Evolutionary conservation across 2,329 filamentous ascomycete species (phyloP).

Genomic region (Talaromyces sp.): DNA sequence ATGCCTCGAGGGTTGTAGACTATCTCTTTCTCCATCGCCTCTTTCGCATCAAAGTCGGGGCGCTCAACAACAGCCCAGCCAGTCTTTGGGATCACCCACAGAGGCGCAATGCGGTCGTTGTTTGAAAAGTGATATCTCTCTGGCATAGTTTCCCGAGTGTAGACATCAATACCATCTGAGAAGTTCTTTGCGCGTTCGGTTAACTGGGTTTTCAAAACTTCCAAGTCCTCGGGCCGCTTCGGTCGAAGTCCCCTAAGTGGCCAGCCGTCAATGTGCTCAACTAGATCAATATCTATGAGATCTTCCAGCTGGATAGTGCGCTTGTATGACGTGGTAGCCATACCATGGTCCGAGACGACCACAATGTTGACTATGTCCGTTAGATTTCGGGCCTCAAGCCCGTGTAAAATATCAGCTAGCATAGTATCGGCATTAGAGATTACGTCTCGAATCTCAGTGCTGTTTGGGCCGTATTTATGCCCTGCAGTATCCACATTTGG

Average conservation of each 20-base stretch:
- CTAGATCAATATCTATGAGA: constrained; percentile 67
- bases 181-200: constrained; percentile 55
- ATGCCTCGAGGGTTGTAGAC: constrained; percentile 76
- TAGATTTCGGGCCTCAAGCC: constrained; percentile 74
- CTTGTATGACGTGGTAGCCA: constrained; percentile 82
- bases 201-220: constrained; percentile 57
- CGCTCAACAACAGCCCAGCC: constrained; percentile 88
- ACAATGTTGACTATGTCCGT: constrained; percentile 88
- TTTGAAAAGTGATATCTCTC: constrained; percentile 84
- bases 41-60: constrained; percentile 67
- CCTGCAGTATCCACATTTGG: constrained; percentile 85
- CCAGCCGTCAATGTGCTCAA: constrained; percentile 90
- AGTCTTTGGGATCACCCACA: constrained; percentile 89
- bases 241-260: constrained; percentile 84
- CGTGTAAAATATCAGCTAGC: constrained; percentile 69
- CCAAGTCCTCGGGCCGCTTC: constrained; percentile 61
- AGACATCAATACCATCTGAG: constrained; percentile 67
- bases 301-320: constrained; percentile 87
- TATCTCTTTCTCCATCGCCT: constrained; percentile 57
- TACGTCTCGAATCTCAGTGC: constrained; percentile 76
- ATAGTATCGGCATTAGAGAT: constrained; percentile 77
- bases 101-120: constrained; percentile 82
- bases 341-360: constrained; percentile 95
- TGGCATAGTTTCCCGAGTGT: constrained; percentile 83
- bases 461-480: constrained; percentile 87